Conservation (phyloP, 495 filamentous ascomycete genomes). For the Penicillium nucicola region DNA sequence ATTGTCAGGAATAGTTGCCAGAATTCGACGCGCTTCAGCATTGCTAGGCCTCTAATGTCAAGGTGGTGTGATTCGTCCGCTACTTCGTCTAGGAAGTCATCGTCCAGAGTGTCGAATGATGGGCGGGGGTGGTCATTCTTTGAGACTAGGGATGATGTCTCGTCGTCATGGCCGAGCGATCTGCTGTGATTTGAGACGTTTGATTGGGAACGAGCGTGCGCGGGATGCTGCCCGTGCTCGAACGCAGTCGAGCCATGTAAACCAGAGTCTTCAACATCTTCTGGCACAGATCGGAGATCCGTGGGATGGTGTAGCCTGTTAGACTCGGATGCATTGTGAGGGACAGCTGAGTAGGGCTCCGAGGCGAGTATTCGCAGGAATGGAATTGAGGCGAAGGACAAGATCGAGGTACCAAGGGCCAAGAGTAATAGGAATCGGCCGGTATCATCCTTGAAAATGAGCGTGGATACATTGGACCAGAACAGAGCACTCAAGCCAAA, state of each 20-base stretch:
- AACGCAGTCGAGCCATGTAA: slow-evolving; percentile 49
- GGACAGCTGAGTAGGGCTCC: slow-evolving; percentile 62
- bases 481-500: slow-evolving; percentile 97
- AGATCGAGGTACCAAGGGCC: slow-evolving; percentile 70
- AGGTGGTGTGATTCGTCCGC: slow-evolving; percentile 58
- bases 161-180: slow-evolving; percentile 50
- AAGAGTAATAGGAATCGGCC: slow-evolving; percentile 76
- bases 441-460: slow-evolving; percentile 83
- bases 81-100: slow-evolving; percentile 38
- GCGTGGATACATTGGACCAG: slow-evolving; percentile 73
- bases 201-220: slow-evolving; percentile 34
- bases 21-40: slow-evolving; percentile 77
- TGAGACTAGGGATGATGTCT: slow-evolving; percentile 83
- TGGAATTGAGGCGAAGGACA: slow-evolving; percentile 72
- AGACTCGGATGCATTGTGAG: slow-evolving; percentile 47
- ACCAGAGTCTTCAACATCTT: slow-evolving; percentile 62
- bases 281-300: slow-evolving; percentile 39
- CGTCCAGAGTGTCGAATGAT: slow-evolving; percentile 33
- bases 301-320: slow-evolving; percentile 60
- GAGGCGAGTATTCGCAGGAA: slow-evolving; percentile 73
- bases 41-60: slow-evolving; percentile 85
- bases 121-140: slow-evolving; percentile 37
- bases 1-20: slow-evolving; percentile 86
- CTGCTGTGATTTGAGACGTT: slow-evolving; percentile 34
- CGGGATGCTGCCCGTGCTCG: slow-evolving; percentile 21